A percentile compares a stretch with the other conserved stretches of the same genome.
phyloP scores from a whole-genome alignment of 2,329 filamentous ascomycete genomes.

The Rhinocladiella mackenziei region DNA sequence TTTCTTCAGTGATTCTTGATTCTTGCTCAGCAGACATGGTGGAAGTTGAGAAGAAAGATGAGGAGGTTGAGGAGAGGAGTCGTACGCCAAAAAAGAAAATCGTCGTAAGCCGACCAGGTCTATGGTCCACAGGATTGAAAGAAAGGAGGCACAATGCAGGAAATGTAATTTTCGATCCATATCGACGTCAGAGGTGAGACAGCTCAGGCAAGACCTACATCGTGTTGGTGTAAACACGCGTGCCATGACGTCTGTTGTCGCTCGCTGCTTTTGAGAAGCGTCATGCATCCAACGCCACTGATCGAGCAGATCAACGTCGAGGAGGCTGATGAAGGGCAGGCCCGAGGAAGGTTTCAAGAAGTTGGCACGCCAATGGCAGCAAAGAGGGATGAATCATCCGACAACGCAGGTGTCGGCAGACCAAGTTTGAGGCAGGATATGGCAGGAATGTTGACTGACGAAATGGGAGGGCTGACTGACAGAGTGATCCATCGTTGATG shows the following conservation, averaged over 20 bases:
- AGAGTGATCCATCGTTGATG: neutral
- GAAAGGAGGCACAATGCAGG: slow-evolving; percentile 16
- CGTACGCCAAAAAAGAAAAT: slow-evolving; percentile 19
- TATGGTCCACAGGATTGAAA: slow-evolving; percentile 7
- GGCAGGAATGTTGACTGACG: neutral
- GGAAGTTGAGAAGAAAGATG: slow-evolving; percentile 17
- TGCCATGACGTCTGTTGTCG: slow-evolving; percentile 24
- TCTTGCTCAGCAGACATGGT: slow-evolving; percentile 32
- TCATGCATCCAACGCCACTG: slow-evolving; percentile 6
- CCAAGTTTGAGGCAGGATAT: neutral
- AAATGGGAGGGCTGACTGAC: neutral
- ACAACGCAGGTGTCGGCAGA: slow-evolving; percentile 11
- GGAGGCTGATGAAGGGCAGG: neutral
- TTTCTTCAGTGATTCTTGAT: slow-evolving; percentile 30
- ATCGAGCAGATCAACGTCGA: slow-evolving; percentile 5
- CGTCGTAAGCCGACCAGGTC: slow-evolving; percentile 24
- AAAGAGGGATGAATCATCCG: neutral
- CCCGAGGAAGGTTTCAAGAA: slow-evolving; percentile 4
- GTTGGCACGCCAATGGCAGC: slow-evolving; percentile 4
- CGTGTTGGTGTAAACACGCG: slow-evolving; percentile 13
- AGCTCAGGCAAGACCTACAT: slow-evolving; percentile 10
- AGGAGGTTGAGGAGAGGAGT: slow-evolving; percentile 18
- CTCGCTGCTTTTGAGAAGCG: slow-evolving; percentile 27
- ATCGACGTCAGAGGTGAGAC: slow-evolving; percentile 25
- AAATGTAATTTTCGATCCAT: slow-evolving; percentile 14